Evolutionary conservation across 352 stramenopile genomes (phyloP), one percentile per base, ranked within the genome.

Genomic region (Phytopythium boreale): DNA sequence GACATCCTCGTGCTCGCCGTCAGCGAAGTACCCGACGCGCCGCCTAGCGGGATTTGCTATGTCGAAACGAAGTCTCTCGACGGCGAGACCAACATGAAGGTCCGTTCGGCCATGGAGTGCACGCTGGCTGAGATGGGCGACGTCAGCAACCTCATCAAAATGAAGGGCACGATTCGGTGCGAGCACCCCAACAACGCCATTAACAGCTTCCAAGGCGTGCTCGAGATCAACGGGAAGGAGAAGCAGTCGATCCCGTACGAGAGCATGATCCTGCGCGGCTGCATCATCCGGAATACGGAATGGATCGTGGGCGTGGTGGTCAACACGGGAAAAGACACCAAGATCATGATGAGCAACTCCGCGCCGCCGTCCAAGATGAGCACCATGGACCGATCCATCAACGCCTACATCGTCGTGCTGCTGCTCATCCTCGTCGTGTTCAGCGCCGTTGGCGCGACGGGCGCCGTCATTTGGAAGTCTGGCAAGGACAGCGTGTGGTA

Each of bases 311-410:
- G 92, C 9, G 56, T 98, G 15, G 96, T 98, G 15, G 72, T 98
- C 43, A 98, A 98, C 77, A 98, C 96, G 11, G 95, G 95, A 51
- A 82, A 82, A 51, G 92, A 98, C 59, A 98, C 93, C 17, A 98
- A 98, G 62, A 94, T 98, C 64, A 93, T 94, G 82, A 88, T 90
- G 78, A 96, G 81, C 69, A 92, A 89, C 60, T 90, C 80, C 31
- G 77, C 82, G 0, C 83, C 82, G 24, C 82, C 82, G 20, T 92
- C 82, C 41, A 96, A 97, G 70, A 91, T 94, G 82, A 96, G 87
- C 63, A 88, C 80, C 0, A 87, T 96, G 82, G 85, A 96, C 55
- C 71, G 79, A 22, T 87, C 78, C 4, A 90, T 96, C 52, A 95
- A 96, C 70, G 63, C 68, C 46, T 93, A 93, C 70, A 92, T 90